phyloP scores from a whole-genome alignment of 495 filamentous ascomycete species.

The Staphylotrichum tortipilum region DNA sequence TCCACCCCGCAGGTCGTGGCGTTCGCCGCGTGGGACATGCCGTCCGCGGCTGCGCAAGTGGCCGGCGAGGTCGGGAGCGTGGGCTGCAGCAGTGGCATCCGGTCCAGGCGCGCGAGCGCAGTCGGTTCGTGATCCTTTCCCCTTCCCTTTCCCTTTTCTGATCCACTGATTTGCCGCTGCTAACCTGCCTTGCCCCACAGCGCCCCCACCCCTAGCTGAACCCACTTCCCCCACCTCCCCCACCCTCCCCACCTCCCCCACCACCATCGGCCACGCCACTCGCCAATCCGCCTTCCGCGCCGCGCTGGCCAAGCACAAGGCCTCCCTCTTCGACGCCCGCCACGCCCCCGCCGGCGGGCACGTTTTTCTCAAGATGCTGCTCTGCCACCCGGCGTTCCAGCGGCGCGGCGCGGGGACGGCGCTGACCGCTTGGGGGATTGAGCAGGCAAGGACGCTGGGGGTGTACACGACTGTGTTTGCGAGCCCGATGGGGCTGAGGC shows the following conservation, averaged over 20 bases:
- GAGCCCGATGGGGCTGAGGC: slow-evolving; percentile 19
- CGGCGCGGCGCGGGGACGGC: slow-evolving; percentile 41
- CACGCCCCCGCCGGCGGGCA: slow-evolving; percentile 11
- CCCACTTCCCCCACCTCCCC: background rate
- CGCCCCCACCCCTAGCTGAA: background rate
- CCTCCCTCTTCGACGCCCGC: slow-evolving; percentile 15
- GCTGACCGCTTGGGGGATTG: slow-evolving; percentile 44
- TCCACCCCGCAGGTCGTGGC: slow-evolving; percentile 14
- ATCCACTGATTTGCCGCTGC: too few relatives aligned
- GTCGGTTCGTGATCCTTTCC: slow-evolving; percentile 3
- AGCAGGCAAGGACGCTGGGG: slow-evolving; percentile 11
- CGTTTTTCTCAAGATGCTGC: slow-evolving; percentile 40
- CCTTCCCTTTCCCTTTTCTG: background rate
- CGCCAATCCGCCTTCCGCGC: slow-evolving; percentile 18
- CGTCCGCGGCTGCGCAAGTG: background rate
- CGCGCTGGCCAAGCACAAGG: slow-evolving; percentile 9
- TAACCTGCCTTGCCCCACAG: too few relatives aligned
- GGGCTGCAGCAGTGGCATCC: too few relatives aligned
- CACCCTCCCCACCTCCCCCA: slow-evolving; percentile 5
- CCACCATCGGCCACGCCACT: slow-evolving; percentile 15
- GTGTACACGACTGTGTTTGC: slow-evolving; percentile 22
- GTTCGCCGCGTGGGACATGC: slow-evolving; percentile 22
- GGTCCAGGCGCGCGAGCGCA: too few relatives aligned
- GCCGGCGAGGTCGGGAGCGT: too few relatives aligned
- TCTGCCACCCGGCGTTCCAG: slow-evolving; percentile 41